Percentiles rank a stretch among this genome's conserved stretches.
Conservation (phyloP, 2,329 filamentous ascomycete species). For the Pseudogymnoascus sp. region DNA sequence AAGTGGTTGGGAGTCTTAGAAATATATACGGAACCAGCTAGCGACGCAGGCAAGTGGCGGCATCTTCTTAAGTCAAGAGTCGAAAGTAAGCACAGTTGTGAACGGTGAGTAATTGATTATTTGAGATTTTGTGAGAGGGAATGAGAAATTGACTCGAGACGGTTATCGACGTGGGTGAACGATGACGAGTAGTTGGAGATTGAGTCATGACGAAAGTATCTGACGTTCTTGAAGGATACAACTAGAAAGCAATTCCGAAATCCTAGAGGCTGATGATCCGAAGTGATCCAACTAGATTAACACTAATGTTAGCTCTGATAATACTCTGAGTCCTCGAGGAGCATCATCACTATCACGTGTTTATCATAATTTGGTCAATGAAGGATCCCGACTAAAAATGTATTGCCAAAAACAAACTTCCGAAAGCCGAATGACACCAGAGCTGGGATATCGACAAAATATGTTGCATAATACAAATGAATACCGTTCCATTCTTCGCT, state of each 20-base stretch:
- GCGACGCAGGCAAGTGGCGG: conserved; percentile 4
- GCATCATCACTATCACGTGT: conserved; percentile 8
- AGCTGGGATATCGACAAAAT: conserved; percentile 8
- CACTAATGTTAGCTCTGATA: conserved; percentile 8
- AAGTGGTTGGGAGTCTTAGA: neutral
- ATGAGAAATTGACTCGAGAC: neutral
- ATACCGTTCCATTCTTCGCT: neutral
- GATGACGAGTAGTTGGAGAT: neutral
- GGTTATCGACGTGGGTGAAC: neutral
- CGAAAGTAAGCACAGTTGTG: neutral
- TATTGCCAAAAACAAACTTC: conserved; percentile 9
- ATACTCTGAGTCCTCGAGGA: neutral
- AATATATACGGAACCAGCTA: conserved; percentile 3
- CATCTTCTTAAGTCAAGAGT: neutral
- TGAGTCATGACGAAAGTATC: neutral
- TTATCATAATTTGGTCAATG: neutral
- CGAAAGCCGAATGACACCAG: neutral
- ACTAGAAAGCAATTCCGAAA: neutral
- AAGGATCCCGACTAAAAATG: neutral
- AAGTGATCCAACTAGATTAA: neutral
- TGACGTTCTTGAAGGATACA: neutral
- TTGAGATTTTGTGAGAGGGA: neutral
- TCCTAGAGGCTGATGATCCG: neutral
- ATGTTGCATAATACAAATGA: conserved; percentile 7
- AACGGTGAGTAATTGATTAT: conserved; percentile 7